Base-by-base conservation (phyloP, 139 green algal species). In the Coelastrella sp. region DNA sequence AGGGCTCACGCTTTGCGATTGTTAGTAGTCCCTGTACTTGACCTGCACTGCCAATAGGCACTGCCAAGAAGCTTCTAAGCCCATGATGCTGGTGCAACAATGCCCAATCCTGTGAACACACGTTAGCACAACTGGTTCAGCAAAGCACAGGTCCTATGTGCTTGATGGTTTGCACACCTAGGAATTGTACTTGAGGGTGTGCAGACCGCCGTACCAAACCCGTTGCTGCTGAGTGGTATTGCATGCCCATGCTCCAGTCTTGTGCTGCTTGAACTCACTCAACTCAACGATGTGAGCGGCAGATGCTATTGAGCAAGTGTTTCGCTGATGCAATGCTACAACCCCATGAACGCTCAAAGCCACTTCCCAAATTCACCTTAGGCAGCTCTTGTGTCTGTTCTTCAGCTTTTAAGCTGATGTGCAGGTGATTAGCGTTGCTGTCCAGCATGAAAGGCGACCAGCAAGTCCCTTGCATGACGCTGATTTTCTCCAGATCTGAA, bases 1-100 rank as follows among this genome's bases (percentile, higher is more conserved):
- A 81, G 0, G 72, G 48, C 34, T 94, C 85, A 80, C 91, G 77
- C 83, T 94, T 94, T 23, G 89, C 91, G 5, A 94, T 91, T 0
- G 85, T 91, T 19, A 94, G 72, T 71, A 88, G 68, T 0, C 88
- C 88, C 45, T 96, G 79, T 13, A 95, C 83, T 53, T 96, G 85
- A 5, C 91, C 84, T 37, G 93, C 88, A 0, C 90, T 94, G 15
- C 92, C 74, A 17, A 92, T 91, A 11, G 90, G 90, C 81, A 94
- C 90, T 25, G 87, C 85, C 83, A 94, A 72, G 59, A 94, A 94
- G n/a, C 82, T 90, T 11, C 81, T 74, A 51, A 93, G 84, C 19
- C 88, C 83, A 67, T 67, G 60, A 11, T 48, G 41, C 5, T 74
- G 50, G 63, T 87, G 85, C 66, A 92, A 64, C 38, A 35, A 76